Evolutionary conservation across 768 basidiomycete genomes (phyloP), one percentile per base, ranked within the genome.

Genomic region (Boletus tomentosulus): DNA sequence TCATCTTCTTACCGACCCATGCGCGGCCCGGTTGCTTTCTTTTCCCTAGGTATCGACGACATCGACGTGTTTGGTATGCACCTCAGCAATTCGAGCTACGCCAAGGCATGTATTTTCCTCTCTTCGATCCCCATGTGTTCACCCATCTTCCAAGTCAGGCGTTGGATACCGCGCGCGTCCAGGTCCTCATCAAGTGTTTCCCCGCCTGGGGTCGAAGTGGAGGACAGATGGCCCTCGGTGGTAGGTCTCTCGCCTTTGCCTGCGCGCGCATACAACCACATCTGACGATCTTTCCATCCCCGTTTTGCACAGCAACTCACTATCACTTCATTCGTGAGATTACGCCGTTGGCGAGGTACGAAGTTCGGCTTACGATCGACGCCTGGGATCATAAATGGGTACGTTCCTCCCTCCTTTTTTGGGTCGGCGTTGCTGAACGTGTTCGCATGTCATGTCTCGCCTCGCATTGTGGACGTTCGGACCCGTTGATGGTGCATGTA

Each of bases 321-420:
- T 87, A 78, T 64, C 73, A 79, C 57, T 90, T 86, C 66, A 69
- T 88, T 42, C 78, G 78, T 15, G 89, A 91, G 68, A 87, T 91
- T 24, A 78, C 85, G 1, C 81, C 85, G 49, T 68, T 87, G 7
- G 62, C 76, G 9, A 66, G 69, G 1, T 90, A 86, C 57, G 85
- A 90, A 68, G 75, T 89, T 10, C 74, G 83, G 38, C 62, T 80
- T 11, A 73, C 66, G 24, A 68, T 88, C 3, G 83, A 72, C 11
- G 71, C 77, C 6, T 91, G 89, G 89, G 87, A 89, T 49, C 71
- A 83, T 33, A 91, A 91, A 79, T 90, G 88, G 88, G 87, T 86
- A 60, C 44, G 81, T 69, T n/a, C 4, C 16, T 6, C 37, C 30
- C n/a, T 9, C 6, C 19, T 13, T 27, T 48, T 44, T 19, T 28